Base-by-base conservation (phyloP, 805 yeast genomes). In the Yamadazyma philogaea region DNA sequence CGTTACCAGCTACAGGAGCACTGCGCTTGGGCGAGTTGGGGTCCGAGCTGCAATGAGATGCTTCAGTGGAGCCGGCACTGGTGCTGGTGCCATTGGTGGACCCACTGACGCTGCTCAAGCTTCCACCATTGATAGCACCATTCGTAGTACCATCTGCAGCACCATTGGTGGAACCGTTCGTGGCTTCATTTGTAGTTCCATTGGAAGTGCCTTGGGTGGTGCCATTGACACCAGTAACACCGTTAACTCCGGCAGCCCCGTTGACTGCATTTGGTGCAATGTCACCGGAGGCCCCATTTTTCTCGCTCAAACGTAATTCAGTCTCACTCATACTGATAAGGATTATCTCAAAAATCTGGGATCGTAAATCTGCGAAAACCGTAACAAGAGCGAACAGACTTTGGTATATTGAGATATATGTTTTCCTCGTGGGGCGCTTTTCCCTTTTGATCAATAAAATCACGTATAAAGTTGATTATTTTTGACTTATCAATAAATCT, bases 1-100 rank as follows among this genome's bases (percentile, higher is more conserved):
- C 15, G n/a, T 12, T 14, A 22, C 22, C 37, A 5, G 20, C 27
- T 11, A n/a, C 14, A 21, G 30, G 73, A 45, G 53, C 30, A 30
- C 20, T 30, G 6, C 40, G 17, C 6, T 30, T 34, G 15, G 33
- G 33, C 6, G 18, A 14, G n/a, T 30, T n/a, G 4, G 33, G 18
- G 33, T 18, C n/a, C 4, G 16, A 8, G n/a, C n/a, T n/a, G n/a
- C n/a, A n/a, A n/a, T n/a, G n/a, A n/a, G n/a, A n/a, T n/a, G n/a
- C n/a, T n/a, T n/a, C n/a, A n/a, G n/a, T n/a, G n/a, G n/a, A n/a
- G n/a, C n/a, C n/a, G n/a, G n/a, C n/a, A n/a, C n/a, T n/a, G n/a
- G n/a, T n/a, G n/a, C n/a, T n/a, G n/a, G n/a, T n/a, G n/a, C n/a
- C n/a, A n/a, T n/a, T n/a, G n/a, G n/a, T n/a, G n/a, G n/a, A n/a